Evolutionary conservation across 495 filamentous ascomycete genomes (phyloP), one percentile per base, ranked within the genome.

Genomic region (Aspergillus baeticus): DNA sequence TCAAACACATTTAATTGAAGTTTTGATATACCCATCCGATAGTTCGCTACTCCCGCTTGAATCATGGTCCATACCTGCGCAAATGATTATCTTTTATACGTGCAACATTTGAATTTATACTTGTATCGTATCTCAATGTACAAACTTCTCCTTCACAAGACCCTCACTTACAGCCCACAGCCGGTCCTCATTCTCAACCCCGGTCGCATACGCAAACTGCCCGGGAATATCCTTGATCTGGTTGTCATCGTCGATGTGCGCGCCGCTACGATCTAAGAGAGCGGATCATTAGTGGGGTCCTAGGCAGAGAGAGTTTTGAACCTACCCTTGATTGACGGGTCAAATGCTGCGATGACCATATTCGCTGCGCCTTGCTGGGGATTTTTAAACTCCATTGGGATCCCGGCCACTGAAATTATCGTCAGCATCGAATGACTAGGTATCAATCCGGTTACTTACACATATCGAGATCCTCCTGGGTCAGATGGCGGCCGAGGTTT

Each of bases 241-340:
- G 33, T 51, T 51, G 21, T 51, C 47, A 11, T 51, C 34, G 18
- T 51, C 33, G 15, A 51, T n/a, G 20, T 51, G 10, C 6, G 33
- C 33, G 1, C 47, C 47, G 11, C 37, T 51, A 4, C 23, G 2
- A 13, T 38, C 47, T 51, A 14, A 22, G 1, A n/a, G 4, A 2
- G 14, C n/a, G 5, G 8, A 3, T 5, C 20, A 15, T 42, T 15
- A 42, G 38, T 10, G 5, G 38, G 7, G 17, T 42, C 3, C n/a
- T 42, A 8, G 17, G 10, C 3, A 42, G 13, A 5, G 15, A 42
- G 2, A 10, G 15, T 11, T 10, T 5, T 23, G 34, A 48, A 10
- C 31, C 22, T 22, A 51, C 47, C 47, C 21, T 36, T 23, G 20
- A 51, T 51, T 2, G 47, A 38, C 0, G 47, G 33, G 22, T 51